Base-by-base conservation (phyloP, 345 rosid species). In the Rhizophora mangle region DNA sequence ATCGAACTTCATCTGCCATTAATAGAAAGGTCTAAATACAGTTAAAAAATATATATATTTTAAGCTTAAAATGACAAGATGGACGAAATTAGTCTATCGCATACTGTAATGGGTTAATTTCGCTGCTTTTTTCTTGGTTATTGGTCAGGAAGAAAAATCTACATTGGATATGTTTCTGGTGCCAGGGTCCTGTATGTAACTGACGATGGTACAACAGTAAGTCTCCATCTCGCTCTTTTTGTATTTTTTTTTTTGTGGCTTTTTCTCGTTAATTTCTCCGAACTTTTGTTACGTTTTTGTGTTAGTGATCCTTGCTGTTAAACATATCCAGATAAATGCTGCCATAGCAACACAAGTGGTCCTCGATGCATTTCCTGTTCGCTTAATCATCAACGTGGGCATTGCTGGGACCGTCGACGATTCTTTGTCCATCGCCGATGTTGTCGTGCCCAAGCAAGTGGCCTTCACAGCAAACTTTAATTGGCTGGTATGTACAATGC, bases 401-500 rank as follows among this genome's bases (percentile, higher is more conserved):
- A 66, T 11, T 21, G 46, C 69, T 58, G 71, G 71, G 18, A 39
- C 54, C 34, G 30, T 60, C 5, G 29, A 68, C 6, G 26, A 57
- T n/a, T n/a, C 63, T 0, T 7, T 68, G 31, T 7, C 24, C 19
- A 20, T 59, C 4, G 71, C 64, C 31, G 61, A 30, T 43, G 71
- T 68, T 56, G 34, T 27, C 31, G 55, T 68, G 20, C 63, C 63
- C 19, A 1, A 5, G 10, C 8, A 39, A 6, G 51, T 58, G 20
- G 71, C 55, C 19, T 55, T 32, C 37, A 68, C 71, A 21, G 62
- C 52, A 34, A 29, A 36, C 57, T 34, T 34, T 34, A 9, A 56
- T 0, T 54, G 61, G 70, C 47, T 32, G 51, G 54, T 68, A 59
- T 2, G 47, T 39, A 10, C 13, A 10, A 9, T 39, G 47, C 47